Evolutionary conservation across 352 stramenopile species (phyloP).

Genomic region (Globisporangium echinulatum): DNA sequence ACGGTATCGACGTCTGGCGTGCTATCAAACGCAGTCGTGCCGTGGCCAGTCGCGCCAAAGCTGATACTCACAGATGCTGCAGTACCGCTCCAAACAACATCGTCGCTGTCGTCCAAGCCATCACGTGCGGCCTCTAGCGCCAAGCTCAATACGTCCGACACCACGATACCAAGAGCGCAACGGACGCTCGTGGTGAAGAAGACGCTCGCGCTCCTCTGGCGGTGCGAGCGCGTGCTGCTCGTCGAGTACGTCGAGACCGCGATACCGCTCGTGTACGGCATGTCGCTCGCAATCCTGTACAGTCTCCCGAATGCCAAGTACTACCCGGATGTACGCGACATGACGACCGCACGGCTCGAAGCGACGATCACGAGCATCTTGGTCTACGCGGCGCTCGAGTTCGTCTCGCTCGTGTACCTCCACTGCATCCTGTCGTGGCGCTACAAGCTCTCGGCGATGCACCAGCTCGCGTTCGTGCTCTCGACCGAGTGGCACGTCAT

Average conservation of each 20-base stretch:
- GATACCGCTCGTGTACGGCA: background rate
- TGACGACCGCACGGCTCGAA: constrained; percentile 6
- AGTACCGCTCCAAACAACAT: background rate
- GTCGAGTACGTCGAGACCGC: constrained; percentile 8
- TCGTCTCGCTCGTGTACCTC: constrained; percentile 15
- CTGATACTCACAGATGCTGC: background rate
- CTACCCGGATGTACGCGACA: constrained; percentile 2
- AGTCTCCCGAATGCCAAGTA: constrained; percentile 1
- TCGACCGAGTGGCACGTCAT: background rate
- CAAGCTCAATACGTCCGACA: background rate
- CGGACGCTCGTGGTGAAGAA: constrained; percentile 1
- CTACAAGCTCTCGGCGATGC: constrained; percentile 19
- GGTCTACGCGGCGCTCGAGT: constrained; percentile 18
- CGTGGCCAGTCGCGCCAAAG: background rate
- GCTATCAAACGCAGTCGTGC: background rate
- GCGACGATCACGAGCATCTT: constrained; percentile 6
- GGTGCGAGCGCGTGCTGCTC: constrained; percentile 4
- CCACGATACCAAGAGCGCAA: background rate
- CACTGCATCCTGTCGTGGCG: constrained; percentile 12
- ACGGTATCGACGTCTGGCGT: background rate
- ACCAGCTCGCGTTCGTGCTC: constrained; percentile 37
- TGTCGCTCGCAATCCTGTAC: constrained; percentile 1
- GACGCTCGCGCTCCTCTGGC: constrained; percentile 1
- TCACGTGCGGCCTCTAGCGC: too few relatives aligned
- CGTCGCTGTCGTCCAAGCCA: background rate